phyloP scores from a whole-genome alignment of 2,329 filamentous ascomycete species.

The Aspergillus viridinutans region DNA sequence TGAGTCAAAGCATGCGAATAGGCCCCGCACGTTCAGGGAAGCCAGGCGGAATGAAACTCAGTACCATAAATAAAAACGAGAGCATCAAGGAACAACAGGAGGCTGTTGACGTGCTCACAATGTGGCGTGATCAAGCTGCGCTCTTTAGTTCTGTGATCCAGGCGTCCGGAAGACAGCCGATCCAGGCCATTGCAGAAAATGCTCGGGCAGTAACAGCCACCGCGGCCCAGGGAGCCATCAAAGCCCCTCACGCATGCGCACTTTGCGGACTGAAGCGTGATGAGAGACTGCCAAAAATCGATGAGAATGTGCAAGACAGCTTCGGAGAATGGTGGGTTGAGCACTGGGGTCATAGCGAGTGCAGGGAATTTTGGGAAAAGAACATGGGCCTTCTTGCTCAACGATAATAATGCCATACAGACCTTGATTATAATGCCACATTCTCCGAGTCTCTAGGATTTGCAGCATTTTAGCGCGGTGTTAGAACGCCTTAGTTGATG shows the following conservation, averaged over 20 bases:
- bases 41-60: conserved; percentile 81
- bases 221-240: conserved; percentile 61
- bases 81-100: conserved; percentile 80
- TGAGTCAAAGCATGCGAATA: conserved; percentile 86
- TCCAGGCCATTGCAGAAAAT: conserved; percentile 69
- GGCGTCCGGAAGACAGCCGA: conserved; percentile 35
- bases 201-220: conserved; percentile 64
- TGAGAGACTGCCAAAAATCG: conserved; percentile 72
- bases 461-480: neutral
- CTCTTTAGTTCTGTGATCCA: conserved; percentile 62
- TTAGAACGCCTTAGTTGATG: neutral
- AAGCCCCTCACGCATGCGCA: conserved; percentile 70
- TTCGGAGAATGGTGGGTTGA: conserved; percentile 98
- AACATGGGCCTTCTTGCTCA: conserved; percentile 68
- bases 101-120: conserved; percentile 67
- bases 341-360: conserved; percentile 76
- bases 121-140: conserved; percentile 73
- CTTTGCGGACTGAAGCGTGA: conserved; percentile 86
- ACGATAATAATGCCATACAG: conserved; percentile 43
- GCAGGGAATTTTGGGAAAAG: conserved; percentile 79
- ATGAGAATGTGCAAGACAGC: conserved; percentile 75
- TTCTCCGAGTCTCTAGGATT: neutral
- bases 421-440: neutral
- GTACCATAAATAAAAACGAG: conserved; percentile 78
- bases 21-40: conserved; percentile 68